A percentile compares a stretch with the other conserved stretches of the same genome.
phyloP scores from a whole-genome alignment of 257 asterid species.

The Nicotiana knightiana region DNA sequence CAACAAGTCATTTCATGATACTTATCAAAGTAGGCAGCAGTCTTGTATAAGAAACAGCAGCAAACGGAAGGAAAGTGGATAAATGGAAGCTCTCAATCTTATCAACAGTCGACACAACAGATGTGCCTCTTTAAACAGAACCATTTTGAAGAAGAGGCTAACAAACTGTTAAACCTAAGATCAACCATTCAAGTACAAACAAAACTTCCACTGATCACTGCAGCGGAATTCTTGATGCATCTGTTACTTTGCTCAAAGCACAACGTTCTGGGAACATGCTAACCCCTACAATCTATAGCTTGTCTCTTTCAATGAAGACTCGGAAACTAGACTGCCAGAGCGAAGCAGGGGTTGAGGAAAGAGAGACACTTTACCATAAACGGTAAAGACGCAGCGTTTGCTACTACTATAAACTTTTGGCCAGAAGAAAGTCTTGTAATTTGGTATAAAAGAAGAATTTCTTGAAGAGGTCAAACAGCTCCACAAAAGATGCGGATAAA shows the following conservation, averaged over 20 bases:
- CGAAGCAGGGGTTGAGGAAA: not conserved
- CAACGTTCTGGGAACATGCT: not conserved
- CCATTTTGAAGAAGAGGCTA: not conserved
- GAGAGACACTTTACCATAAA: not conserved
- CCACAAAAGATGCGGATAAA: not conserved
- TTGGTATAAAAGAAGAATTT: not conserved
- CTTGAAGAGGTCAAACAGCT: not conserved
- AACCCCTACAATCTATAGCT: not conserved
- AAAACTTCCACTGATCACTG: not conserved
- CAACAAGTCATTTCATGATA: not conserved
- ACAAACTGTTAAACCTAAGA: not conserved
- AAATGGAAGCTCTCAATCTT: not conserved
- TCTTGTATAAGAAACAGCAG: not conserved
- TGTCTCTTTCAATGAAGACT: not conserved
- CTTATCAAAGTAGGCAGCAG: not conserved
- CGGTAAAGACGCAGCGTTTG: not conserved
- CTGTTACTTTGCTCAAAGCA: not conserved
- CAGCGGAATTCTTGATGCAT: not conserved
- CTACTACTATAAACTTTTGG: too few relatives aligned
- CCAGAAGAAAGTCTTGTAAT: not conserved
- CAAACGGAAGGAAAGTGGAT: not conserved
- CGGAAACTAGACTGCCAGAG: not conserved
- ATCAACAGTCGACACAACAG: not conserved
- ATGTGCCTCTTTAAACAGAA: not conserved
- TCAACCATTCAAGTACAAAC: not conserved